phyloP scores from a whole-genome alignment of 176 grass and related monocot species.

The Ensete ventricosum region DNA sequence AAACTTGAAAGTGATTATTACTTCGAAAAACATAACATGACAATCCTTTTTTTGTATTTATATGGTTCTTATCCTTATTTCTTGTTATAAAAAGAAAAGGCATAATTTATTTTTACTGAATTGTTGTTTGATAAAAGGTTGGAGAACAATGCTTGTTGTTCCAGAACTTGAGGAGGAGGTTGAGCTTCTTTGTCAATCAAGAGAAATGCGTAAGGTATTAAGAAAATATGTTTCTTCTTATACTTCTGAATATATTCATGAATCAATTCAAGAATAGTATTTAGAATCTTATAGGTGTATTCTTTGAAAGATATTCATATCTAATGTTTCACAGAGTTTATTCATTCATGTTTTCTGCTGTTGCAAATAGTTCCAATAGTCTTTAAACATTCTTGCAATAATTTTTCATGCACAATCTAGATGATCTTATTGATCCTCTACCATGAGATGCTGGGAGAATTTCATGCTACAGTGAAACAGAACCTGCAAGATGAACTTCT shows the following conservation, averaged over 20 bases:
- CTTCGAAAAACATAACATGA: too few species aligned
- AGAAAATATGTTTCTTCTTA: not conserved
- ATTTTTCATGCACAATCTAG: not conserved
- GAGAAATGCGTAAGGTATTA: slow-evolving; percentile 61
- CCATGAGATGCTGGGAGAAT: not conserved
- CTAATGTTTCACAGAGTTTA: too few species aligned
- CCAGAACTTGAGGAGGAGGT: slow-evolving; percentile 87
- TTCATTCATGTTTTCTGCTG: not conserved
- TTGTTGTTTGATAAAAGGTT: slow-evolving; percentile 30
- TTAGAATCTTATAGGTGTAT: not conserved
- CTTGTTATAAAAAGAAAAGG: too few species aligned
- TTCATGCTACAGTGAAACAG: not conserved
- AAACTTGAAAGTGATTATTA: too few species aligned
- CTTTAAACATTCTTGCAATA: not conserved
- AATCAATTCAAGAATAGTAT: not conserved
- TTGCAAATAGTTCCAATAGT: not conserved
- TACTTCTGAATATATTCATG: not conserved
- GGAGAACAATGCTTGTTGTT: slow-evolving; percentile 98
- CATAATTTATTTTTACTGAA: not conserved
- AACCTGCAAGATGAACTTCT: not conserved
- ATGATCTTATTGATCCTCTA: not conserved
- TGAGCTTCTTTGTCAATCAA: slow-evolving; percentile 63
- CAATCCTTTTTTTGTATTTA: too few species aligned
- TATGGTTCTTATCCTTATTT: too few species aligned
- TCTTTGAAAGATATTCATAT: not conserved